Conservation (phyloP, 345 rosid genomes). For the Laguncularia racemosa region DNA sequence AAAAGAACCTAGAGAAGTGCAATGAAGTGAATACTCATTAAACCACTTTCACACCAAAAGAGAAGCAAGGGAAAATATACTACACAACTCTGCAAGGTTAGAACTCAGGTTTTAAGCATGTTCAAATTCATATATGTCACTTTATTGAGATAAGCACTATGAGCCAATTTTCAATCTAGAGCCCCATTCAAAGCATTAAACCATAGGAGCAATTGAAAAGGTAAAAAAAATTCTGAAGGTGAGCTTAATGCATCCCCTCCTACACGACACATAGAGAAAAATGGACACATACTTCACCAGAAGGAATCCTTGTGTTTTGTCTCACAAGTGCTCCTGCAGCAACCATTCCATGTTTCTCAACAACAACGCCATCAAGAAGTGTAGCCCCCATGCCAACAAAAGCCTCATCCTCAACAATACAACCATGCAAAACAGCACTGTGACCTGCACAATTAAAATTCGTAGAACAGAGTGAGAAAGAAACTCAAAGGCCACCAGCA, state of each 20-base stretch:
- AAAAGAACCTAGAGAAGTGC: too few relatives aligned
- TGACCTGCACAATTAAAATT: constrained; percentile 54
- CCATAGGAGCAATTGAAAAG: not conserved
- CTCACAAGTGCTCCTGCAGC: constrained; percentile 97
- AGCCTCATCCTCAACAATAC: constrained; percentile 86
- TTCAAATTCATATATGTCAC: too few relatives aligned
- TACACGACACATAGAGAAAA: not conserved
- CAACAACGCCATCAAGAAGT: constrained; percentile 82
- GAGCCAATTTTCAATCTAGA: too few relatives aligned
- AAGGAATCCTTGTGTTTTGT: constrained; percentile 76
- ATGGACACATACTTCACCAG: constrained; percentile 61
- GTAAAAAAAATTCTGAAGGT: not conserved
- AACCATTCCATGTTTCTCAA: constrained; percentile 85
- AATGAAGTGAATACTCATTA: too few relatives aligned
- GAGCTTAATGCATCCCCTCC: not conserved
- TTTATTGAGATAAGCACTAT: too few relatives aligned
- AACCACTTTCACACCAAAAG: too few relatives aligned
- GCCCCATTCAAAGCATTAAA: too few relatives aligned
- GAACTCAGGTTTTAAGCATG: too few relatives aligned
- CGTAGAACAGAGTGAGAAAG: not conserved
- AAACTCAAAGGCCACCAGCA: not conserved
- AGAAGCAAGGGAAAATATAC: too few relatives aligned
- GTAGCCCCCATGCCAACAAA: constrained; percentile 95
- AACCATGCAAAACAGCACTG: constrained; percentile 94
- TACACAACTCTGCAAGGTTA: too few relatives aligned